A percentile compares a stretch with the other conserved stretches of the same genome.
These are phyloP conservation scores for Exidia glandulosa DNA, from an alignment of 768 basidiomycete species.

Conservation along the genomic window DNA sequence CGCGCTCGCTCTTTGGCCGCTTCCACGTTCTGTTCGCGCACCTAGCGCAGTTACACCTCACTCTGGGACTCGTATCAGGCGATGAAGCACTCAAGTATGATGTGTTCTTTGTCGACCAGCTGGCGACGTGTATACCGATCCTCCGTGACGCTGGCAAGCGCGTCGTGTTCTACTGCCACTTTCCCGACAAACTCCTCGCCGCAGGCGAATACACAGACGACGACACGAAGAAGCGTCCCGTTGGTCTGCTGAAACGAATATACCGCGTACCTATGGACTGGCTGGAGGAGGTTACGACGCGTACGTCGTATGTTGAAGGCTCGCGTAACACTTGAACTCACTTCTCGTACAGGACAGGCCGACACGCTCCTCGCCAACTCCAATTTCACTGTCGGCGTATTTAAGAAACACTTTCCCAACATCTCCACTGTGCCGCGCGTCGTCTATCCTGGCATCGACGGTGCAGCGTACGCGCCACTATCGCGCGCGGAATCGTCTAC, in stretches of 20 bases:
- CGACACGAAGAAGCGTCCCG: slow-evolving; percentile 23
- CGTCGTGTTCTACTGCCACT: slow-evolving; percentile 96
- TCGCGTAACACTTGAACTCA: neutral
- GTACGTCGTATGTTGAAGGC: slow-evolving; percentile 31
- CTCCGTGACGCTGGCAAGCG: slow-evolving; percentile 59
- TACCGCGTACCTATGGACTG: slow-evolving; percentile 88
- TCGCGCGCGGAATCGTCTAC: neutral
- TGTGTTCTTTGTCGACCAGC: slow-evolving; percentile 89
- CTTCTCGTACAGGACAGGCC: slow-evolving; percentile 53
- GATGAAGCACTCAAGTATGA: slow-evolving; percentile 45
- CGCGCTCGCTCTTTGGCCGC: slow-evolving; percentile 65
- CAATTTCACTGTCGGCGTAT: slow-evolving; percentile 75
- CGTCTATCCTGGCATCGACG: slow-evolving; percentile 94
- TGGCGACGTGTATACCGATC: slow-evolving; percentile 84
- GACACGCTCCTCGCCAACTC: slow-evolving; percentile 91
- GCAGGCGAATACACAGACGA: slow-evolving; percentile 46
- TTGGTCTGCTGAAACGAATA: slow-evolving; percentile 49
- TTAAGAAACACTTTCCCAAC: slow-evolving; percentile 61
- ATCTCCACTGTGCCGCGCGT: slow-evolving; percentile 53
- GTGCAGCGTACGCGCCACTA: slow-evolving; percentile 48
- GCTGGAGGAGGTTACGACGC: slow-evolving; percentile 81
- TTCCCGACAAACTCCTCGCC: slow-evolving; percentile 87
- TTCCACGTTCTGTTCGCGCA: slow-evolving; percentile 88
- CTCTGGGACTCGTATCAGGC: slow-evolving; percentile 43
- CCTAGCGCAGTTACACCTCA: slow-evolving; percentile 76